These are phyloP conservation scores for Meredithiella fracta DNA, from an alignment of 2,329 filamentous ascomycete genomes.

Conservation along the genomic window DNA sequence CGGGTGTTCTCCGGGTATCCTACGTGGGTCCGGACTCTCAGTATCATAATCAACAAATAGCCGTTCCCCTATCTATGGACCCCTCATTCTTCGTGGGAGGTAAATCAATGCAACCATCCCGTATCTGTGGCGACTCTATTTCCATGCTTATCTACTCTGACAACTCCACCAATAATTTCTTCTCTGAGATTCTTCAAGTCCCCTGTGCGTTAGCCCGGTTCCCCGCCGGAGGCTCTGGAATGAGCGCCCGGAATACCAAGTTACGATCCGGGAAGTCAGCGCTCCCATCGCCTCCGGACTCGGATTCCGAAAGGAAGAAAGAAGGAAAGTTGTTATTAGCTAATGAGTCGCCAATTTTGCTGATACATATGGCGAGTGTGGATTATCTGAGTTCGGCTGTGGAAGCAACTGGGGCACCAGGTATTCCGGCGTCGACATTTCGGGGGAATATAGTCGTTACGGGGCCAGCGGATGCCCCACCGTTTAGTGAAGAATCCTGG, in stretches of 20 bases:
- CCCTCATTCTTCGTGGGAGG: constrained; percentile 34
- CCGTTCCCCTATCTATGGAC: constrained; percentile 51
- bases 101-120: constrained; percentile 26
- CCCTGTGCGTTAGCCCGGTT: constrained; percentile 76
- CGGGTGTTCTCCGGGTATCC: constrained; percentile 46
- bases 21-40: constrained; percentile 24
- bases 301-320: constrained; percentile 30
- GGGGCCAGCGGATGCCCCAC: constrained; percentile 27
- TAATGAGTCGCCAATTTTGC: constrained; percentile 86
- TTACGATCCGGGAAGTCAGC: constrained; percentile 5
- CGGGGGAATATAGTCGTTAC: constrained; percentile 73
- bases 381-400: constrained; percentile 41
- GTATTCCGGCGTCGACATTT: constrained; percentile 57
- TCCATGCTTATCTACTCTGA: constrained; percentile 54
- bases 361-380: constrained; percentile 66
- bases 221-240: constrained; percentile 46
- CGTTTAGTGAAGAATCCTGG: constrained; percentile 72
- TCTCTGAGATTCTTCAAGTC: constrained; percentile 56
- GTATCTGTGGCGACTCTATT: constrained; percentile 71
- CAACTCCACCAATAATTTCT: constrained; percentile 53
- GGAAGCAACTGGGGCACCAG: background rate
- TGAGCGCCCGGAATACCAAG: constrained; percentile 52
- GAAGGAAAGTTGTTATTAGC: constrained; percentile 53
- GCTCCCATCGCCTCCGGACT: constrained; percentile 38
- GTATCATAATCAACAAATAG: constrained; percentile 22